Evolutionary conservation across 306 rosid species (phyloP), one percentile per base, ranked within the genome.

Genomic region (Sindora glabra): DNA sequence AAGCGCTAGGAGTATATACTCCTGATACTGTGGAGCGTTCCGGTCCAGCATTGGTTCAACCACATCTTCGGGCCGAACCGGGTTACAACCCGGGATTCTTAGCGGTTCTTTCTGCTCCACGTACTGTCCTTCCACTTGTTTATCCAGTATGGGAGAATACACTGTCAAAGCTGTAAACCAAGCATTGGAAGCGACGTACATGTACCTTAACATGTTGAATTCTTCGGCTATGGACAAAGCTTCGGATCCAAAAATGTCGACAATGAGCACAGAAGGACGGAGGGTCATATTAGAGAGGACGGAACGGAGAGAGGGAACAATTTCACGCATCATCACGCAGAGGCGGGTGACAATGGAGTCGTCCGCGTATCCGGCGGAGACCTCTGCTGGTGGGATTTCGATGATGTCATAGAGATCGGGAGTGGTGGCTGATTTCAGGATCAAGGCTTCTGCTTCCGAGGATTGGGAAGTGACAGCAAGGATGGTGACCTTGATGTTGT

Each of bases 201-300:
- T 49, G 27, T 48, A 67, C 36, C 47, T 77, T 6, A 41, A 65
- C 66, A 79, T 64, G 5, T 25, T 65, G 11, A 80, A 30, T 15
- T 76, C 86, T 2, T 64, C 41, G 1, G 68, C 79, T 5, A 80
- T 32, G 9, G 56, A 25, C 29, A 80, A 27, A 27, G 69, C 14
- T 8, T 72, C 77, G 3, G 69, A 45, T 8, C 86, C 65, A 17
- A 76, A 80, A 3, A 65, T 19, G 56, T 80, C 86, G 3, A 76
- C 82, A 21, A 76, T 25, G 25, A 80, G 69, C 12, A 62, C 25
- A 0, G 67, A 36, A 8, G 77, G 82, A 1, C 9, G 57, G 12
- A 4, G 30, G 5, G 6, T 5, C 44, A 59, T 15, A 38, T 7
- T 25, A 1, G 57, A n/a, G n/a, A n/a, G n/a, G 34, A 6, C 8